These are phyloP conservation scores for Glaciozyma antarctica DNA, from an alignment of 768 basidiomycete species.

Conservation along the genomic window DNA sequence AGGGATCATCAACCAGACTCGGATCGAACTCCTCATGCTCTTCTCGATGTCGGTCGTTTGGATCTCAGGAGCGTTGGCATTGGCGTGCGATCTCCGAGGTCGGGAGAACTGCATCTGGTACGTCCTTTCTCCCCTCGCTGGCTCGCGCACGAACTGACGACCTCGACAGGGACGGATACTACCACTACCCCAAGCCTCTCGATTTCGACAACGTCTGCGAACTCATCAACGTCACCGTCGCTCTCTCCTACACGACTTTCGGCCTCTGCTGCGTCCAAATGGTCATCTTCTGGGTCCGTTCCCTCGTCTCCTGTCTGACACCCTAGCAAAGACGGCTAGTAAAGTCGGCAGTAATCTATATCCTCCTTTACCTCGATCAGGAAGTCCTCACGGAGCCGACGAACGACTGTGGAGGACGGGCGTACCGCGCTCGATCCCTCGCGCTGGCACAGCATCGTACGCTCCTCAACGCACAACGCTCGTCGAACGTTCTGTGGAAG, in stretches of 20 bases:
- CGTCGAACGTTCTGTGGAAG: too few species aligned
- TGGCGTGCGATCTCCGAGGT: constrained; percentile 22
- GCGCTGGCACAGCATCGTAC: constrained; percentile 6
- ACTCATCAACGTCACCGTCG: constrained; percentile 27
- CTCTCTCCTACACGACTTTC: constrained; percentile 24
- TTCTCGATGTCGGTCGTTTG: constrained; percentile 18
- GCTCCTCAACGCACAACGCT: not conserved
- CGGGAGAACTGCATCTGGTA: constrained; percentile 28
- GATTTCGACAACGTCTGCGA: constrained; percentile 27
- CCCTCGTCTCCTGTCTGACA: constrained; percentile 33
- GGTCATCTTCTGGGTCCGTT: constrained; percentile 6
- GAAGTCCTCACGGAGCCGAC: constrained; percentile 34
- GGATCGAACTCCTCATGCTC: constrained; percentile 19
- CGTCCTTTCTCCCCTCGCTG: not conserved
- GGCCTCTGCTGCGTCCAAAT: constrained; percentile 15
- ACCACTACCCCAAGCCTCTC: constrained; percentile 27
- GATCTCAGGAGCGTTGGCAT: constrained; percentile 23
- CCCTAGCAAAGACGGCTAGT: constrained; percentile 44
- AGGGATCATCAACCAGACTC: constrained; percentile 24
- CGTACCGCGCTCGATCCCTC: constrained; percentile 10
- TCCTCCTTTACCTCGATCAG: constrained; percentile 53
- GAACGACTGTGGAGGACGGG: constrained; percentile 26
- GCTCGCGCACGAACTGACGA: too few species aligned
- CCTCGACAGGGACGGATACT: constrained; percentile 24
- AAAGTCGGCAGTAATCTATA: constrained; percentile 51